Conservation (phyloP, 371 early-diverging fungal species). For the Mortierella sp. region DNA sequence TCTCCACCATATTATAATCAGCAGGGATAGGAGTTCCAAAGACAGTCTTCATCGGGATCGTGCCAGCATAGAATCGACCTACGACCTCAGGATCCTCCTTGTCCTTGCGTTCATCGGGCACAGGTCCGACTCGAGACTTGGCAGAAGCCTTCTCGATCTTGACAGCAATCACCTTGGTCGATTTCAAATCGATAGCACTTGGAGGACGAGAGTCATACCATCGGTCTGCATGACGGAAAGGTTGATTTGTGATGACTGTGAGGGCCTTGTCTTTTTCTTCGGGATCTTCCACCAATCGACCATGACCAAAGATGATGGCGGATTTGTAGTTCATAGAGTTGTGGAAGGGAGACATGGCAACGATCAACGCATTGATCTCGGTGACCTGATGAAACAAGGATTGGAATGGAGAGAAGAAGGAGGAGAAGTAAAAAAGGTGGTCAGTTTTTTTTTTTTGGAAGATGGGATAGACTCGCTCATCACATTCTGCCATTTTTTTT, state of each 20-base stretch:
- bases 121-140: slow-evolving; percentile 46
- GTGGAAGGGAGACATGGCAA: slow-evolving; percentile 56
- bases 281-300: slow-evolving; percentile 43
- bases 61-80: slow-evolving; percentile 41
- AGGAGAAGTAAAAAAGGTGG: too few relatives aligned
- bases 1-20: slow-evolving; percentile 16
- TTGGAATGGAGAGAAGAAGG: too few relatives aligned
- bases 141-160: slow-evolving; percentile 56
- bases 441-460: neutral
- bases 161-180: slow-evolving; percentile 56
- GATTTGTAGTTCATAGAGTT: slow-evolving; percentile 57
- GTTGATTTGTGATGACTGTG: slow-evolving; percentile 54
- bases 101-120: slow-evolving; percentile 52
- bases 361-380: slow-evolving; percentile 52
- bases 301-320: slow-evolving; percentile 54
- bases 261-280: slow-evolving; percentile 54
- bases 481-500: too few relatives aligned
- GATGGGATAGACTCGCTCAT: neutral
- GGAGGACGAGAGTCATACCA: slow-evolving; percentile 51
- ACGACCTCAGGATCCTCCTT: slow-evolving; percentile 36
- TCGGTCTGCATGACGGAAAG: slow-evolving; percentile 49
- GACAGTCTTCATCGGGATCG: slow-evolving; percentile 43
- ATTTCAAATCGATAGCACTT: slow-evolving; percentile 43
- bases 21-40: slow-evolving; percentile 35
- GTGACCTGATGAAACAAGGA: slow-evolving; percentile 23